Evolutionary conservation across 306 rosid species (phyloP).

Genomic region (Ceratonia siliqua): DNA sequence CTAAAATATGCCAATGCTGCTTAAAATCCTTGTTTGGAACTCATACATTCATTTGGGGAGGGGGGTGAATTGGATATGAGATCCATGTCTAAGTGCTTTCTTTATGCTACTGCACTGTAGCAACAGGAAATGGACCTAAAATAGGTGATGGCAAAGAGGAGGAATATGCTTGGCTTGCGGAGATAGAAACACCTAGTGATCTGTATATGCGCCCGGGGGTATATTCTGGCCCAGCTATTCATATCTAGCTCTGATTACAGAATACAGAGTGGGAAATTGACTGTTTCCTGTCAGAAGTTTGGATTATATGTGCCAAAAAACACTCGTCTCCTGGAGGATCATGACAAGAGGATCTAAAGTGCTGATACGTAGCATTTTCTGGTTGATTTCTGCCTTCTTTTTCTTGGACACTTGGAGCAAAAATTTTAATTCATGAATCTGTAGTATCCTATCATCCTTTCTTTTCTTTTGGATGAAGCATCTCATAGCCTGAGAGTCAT

Average conservation of each 20-base stretch:
- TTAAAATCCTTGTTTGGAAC: background rate
- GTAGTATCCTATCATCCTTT: background rate
- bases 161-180: slow-evolving; percentile 89
- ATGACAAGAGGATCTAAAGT: slow-evolving; percentile 9
- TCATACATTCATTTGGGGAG: background rate
- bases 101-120: slow-evolving; percentile 40
- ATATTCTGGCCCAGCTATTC: slow-evolving; percentile 76
- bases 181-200: slow-evolving; percentile 64
- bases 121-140: slow-evolving; percentile 44
- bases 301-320: slow-evolving; percentile 10
- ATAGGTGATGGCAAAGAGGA: slow-evolving; percentile 56
- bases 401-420: slow-evolving; percentile 14
- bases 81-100: slow-evolving; percentile 24
- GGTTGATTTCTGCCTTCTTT: slow-evolving; percentile 1
- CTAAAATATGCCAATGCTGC: background rate
- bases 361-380: background rate
- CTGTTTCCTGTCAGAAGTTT: slow-evolving; percentile 7
- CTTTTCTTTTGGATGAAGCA: background rate
- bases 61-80: background rate
- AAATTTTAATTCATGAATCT: slow-evolving; percentile 1
- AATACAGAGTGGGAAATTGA: background rate
- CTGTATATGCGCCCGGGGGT: slow-evolving; percentile 75
- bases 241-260: slow-evolving; percentile 41
- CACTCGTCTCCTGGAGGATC: background rate
- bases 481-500: background rate